phyloP scores from a whole-genome alignment of 2,329 filamentous ascomycete genomes.

The Grosmannia huntii region DNA sequence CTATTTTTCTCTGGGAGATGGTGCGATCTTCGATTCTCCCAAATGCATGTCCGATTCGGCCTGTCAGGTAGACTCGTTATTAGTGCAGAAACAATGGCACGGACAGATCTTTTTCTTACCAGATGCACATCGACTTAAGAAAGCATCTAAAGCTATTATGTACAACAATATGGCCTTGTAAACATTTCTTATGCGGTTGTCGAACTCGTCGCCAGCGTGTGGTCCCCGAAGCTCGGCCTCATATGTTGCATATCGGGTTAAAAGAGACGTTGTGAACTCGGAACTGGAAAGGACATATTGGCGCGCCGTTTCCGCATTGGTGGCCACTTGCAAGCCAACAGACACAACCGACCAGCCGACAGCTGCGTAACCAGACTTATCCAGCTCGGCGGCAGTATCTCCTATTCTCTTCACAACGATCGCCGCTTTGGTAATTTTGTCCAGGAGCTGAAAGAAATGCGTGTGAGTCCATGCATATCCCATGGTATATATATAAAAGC shows the following conservation, averaged over 20 bases:
- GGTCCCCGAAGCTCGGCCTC: not conserved
- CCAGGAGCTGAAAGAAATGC: not conserved
- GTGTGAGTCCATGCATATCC: not conserved
- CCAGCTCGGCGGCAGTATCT: not conserved
- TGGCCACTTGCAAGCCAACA: not conserved
- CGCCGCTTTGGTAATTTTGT: not conserved
- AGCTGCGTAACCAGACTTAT: conserved; percentile 1
- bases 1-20: not conserved
- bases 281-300: not conserved
- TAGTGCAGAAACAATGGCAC: no score
- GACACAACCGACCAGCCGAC: not conserved
- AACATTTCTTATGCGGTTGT: not conserved
- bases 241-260: not conserved
- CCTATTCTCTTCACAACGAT: not conserved
- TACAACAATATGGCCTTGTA: not conserved
- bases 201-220: not conserved
- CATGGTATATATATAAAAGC: not conserved
- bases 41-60: not conserved
- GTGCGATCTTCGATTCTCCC: not conserved
- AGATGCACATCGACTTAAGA: not conserved
- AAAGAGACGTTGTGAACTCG: not conserved
- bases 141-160: not conserved
- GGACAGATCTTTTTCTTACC: not conserved
- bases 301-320: not conserved
- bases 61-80: not conserved